Evolutionary conservation across 2,329 filamentous ascomycete species (phyloP).

Genomic region (Phyllosticta capitalensis): DNA sequence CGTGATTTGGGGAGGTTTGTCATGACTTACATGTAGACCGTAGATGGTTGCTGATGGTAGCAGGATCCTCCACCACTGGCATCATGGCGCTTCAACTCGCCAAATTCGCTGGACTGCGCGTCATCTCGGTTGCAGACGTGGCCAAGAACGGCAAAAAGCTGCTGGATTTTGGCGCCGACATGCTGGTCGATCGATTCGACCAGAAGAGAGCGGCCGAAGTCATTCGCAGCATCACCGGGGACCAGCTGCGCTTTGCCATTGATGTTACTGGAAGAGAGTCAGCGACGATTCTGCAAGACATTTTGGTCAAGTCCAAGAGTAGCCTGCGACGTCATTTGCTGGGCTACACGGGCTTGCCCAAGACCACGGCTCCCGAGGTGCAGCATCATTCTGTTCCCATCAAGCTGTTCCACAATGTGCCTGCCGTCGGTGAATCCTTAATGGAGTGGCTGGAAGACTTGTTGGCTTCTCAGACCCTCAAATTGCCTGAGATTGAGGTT

Average conservation of each 20-base stretch:
- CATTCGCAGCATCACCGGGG: slow-evolving; percentile 7
- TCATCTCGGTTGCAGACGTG: slow-evolving; percentile 57
- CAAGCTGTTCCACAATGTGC: slow-evolving; percentile 64
- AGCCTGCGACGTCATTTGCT: slow-evolving; percentile 45
- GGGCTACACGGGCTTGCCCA: slow-evolving; percentile 59
- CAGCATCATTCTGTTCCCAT: slow-evolving; percentile 60
- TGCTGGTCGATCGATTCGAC: slow-evolving; percentile 9
- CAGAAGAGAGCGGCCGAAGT: slow-evolving; percentile 6
- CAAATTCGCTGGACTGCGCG: slow-evolving; percentile 53
- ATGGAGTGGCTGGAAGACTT: slow-evolving; percentile 59
- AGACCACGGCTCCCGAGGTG: slow-evolving; percentile 39
- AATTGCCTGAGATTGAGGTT: slow-evolving; percentile 56
- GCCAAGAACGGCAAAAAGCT: slow-evolving; percentile 46
- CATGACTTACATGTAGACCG: neutral
- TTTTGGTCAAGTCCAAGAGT: neutral
- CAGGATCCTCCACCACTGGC: slow-evolving; percentile 61
- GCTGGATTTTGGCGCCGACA: slow-evolving; percentile 7
- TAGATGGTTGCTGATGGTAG: slow-evolving; percentile 28
- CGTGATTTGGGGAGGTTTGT: slow-evolving; percentile 57
- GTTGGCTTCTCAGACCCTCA: slow-evolving; percentile 44
- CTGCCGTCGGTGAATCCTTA: slow-evolving; percentile 52
- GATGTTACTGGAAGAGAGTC: slow-evolving; percentile 5
- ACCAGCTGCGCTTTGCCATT: slow-evolving; percentile 7
- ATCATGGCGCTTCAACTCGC: slow-evolving; percentile 59
- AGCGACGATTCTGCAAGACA: slow-evolving; percentile 1